Conservation (phyloP, 805 yeast genomes). For the Danielozyma ontarioensis region DNA sequence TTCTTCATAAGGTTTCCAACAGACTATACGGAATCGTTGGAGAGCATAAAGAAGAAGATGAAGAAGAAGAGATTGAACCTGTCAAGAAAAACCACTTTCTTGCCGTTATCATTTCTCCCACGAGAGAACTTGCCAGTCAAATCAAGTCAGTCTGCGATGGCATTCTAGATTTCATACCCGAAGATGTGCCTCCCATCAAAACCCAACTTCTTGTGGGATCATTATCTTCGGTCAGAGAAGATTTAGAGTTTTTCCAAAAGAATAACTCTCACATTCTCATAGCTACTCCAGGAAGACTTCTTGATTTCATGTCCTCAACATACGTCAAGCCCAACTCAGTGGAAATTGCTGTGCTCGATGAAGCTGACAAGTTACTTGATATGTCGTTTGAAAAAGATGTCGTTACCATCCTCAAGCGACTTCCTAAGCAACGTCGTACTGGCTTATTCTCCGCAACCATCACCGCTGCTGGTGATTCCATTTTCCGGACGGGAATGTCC, state of each 20-base stretch:
- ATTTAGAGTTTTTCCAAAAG: constrained; percentile 52
- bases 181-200: constrained; percentile 34
- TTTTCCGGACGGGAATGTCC: constrained; percentile 84
- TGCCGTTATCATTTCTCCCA: constrained; percentile 71
- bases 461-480: constrained; percentile 69
- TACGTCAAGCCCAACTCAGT: constrained; percentile 57
- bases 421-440: constrained; percentile 90
- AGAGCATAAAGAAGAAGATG: too few species aligned
- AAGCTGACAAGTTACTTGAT: constrained; percentile 87
- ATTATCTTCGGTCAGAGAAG: constrained; percentile 60
- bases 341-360: constrained; percentile 79
- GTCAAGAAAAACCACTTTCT: constrained; percentile 61
- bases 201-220: constrained; percentile 68
- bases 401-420: constrained; percentile 54
- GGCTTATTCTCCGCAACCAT: constrained; percentile 95
- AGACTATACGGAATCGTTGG: constrained; percentile 15
- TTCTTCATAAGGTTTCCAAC: constrained; percentile 57
- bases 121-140: constrained; percentile 66
- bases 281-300: constrained; percentile 88
- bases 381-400: constrained; percentile 67
- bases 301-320: constrained; percentile 63
- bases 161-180: constrained; percentile 55
- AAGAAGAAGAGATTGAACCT: constrained; percentile 20
- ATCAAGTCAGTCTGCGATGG: constrained; percentile 61
- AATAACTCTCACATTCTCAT: constrained; percentile 68